Conservation (phyloP, 1,139 yeast species). For the Suhomyces choctaworum region DNA sequence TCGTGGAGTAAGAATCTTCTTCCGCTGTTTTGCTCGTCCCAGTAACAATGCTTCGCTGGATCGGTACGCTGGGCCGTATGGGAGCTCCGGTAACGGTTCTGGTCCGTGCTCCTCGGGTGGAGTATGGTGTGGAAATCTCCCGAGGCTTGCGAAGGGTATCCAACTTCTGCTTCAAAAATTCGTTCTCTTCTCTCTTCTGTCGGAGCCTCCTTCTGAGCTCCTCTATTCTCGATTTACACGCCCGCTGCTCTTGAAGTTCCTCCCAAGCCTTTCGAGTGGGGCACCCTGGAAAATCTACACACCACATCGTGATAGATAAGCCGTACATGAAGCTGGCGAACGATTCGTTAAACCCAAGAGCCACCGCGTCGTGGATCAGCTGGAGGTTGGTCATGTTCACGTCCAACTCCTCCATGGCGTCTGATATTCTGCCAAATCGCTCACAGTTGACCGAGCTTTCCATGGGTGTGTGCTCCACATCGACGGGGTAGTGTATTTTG, state of each 20-base stretch:
- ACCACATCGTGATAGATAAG: slow-evolving; percentile 63
- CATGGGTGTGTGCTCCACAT: slow-evolving; percentile 40
- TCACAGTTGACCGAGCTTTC: slow-evolving; percentile 34
- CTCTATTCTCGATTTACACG: slow-evolving; percentile 27
- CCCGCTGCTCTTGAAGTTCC: slow-evolving; percentile 27
- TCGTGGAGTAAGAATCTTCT: slow-evolving; percentile 25
- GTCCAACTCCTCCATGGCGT: slow-evolving; percentile 54
- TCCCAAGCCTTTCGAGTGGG: slow-evolving; percentile 43
- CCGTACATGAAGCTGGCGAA: slow-evolving; percentile 65
- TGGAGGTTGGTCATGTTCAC: slow-evolving; percentile 48
- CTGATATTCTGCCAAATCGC: slow-evolving; percentile 47
- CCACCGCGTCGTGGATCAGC: slow-evolving; percentile 50
- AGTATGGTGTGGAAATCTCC: neutral
- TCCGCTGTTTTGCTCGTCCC: slow-evolving; percentile 1
- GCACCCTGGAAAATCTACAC: slow-evolving; percentile 55
- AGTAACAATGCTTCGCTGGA: too few relatives aligned
- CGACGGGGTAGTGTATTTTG: slow-evolving; percentile 43
- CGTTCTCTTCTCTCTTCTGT: slow-evolving; percentile 28
- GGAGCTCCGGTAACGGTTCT: neutral
- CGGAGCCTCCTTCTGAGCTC: slow-evolving; percentile 25
- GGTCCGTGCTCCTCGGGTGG: neutral
- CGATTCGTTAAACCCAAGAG: slow-evolving; percentile 58
- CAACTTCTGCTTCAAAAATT: slow-evolving; percentile 27
- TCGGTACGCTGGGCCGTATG: neutral
- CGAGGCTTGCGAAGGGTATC: slow-evolving; percentile 4